Evolutionary conservation across 768 basidiomycete species (phyloP), one percentile per base, ranked within the genome.

Genomic region (Tephrocybe sp.): DNA sequence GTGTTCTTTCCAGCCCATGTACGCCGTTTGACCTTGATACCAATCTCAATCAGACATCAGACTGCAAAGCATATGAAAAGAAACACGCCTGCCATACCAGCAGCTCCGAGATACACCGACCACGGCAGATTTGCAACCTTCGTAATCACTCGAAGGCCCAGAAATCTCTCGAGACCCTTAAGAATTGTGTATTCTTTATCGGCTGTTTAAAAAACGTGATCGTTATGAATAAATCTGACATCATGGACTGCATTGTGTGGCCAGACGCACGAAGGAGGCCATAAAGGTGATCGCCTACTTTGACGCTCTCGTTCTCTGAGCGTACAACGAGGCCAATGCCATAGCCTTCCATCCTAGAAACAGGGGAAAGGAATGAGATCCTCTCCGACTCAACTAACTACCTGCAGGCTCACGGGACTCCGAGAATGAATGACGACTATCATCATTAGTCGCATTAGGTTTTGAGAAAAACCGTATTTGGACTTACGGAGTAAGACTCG

Each of bases 51-150:
- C 28, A 30, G 28, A 30, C 28, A 12, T 30, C 7, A 12, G 7
- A 12, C 12, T 6, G 12, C 28, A 30, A 6, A 30, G 12, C 12
- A 30, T 5, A 30, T 30, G 28, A 30, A 30, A 12, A 30, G 12
- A n/a, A 30, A 36, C 73, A 40, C 64, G 76, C 75, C 72, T 65
- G 79, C 72, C 77, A 81, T 81, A 15, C 83, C 82, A 3, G 72
- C 66, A 0, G 75, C 73, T 14, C 83, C 80, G 34, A 80, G 60
- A 53, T 74, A 80, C 0, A 64, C 64, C 0, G 73, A 69, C 77
- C 75, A 81, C 0, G 80, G 78, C 4, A 83, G 59, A 7, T 71
- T 68, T 28, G 72, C 56, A 46, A 70, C 63, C 56, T 79, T 78
- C 25, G 73, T 50, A 37, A 4, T 30, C 5, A 30, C 12, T 6